Percentiles rank a stretch among this genome's conserved stretches.
These are phyloP conservation scores for Cercospora zeina DNA, from an alignment of 2,329 filamentous ascomycete genomes.

Conservation along the genomic window DNA sequence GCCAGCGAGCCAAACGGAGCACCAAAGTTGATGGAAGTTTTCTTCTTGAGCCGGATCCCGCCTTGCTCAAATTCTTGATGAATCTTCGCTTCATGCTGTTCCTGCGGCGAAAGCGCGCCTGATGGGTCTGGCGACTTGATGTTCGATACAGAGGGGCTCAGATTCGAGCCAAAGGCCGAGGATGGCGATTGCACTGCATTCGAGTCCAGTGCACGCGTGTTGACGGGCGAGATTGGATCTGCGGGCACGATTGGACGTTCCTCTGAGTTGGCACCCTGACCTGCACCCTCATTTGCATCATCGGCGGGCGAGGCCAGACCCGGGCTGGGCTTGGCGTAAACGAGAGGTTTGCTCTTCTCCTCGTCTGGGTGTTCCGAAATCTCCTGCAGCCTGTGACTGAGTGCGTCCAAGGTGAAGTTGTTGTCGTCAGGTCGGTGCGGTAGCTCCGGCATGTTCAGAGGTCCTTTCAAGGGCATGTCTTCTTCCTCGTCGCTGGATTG, in stretches of 20 bases:
- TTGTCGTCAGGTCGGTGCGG: constrained; percentile 38
- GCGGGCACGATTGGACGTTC: not conserved
- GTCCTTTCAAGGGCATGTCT: constrained; percentile 38
- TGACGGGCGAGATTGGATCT: constrained; percentile 8
- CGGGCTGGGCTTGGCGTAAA: constrained; percentile 36
- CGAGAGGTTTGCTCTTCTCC: constrained; percentile 34
- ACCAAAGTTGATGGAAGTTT: constrained; percentile 42
- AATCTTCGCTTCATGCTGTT: constrained; percentile 32
- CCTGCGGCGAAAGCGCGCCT: constrained; percentile 29
- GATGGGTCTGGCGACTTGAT: constrained; percentile 17
- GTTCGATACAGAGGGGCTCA: constrained; percentile 22
- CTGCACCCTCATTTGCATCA: constrained; percentile 13
- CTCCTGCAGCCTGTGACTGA: constrained; percentile 38
- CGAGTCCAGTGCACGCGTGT: constrained; percentile 13
- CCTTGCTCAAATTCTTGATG: constrained; percentile 37
- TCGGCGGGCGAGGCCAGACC: constrained; percentile 36
- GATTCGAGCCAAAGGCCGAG: constrained; percentile 24
- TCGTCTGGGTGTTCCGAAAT: constrained; percentile 40
- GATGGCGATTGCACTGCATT: constrained; percentile 17
- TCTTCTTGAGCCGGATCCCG: constrained; percentile 43
- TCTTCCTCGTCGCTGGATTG: constrained; percentile 37
- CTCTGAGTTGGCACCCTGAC: not conserved
- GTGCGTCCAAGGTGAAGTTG: constrained; percentile 42
- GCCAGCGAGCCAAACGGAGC: constrained; percentile 41
- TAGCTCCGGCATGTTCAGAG: constrained; percentile 41